Conservation (phyloP, 148 eudicot genomes). For the Fagopyrum tataricum region DNA sequence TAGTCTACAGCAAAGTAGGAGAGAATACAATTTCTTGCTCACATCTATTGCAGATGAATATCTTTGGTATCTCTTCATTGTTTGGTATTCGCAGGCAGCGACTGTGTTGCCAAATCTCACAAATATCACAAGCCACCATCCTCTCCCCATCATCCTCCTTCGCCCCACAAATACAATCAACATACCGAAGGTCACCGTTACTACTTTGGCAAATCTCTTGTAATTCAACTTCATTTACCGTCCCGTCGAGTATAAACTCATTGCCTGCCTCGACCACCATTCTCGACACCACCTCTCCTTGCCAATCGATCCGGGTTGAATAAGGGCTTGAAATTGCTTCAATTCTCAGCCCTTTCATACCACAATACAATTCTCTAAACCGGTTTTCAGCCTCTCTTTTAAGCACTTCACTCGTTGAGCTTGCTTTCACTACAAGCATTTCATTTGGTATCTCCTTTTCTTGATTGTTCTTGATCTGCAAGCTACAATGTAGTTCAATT, state of each 20-base stretch:
- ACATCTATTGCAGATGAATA: slow-evolving; percentile 71
- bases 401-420: slow-evolving; percentile 45
- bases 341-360: slow-evolving; percentile 36
- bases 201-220: slow-evolving; percentile 16
- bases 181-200: slow-evolving; percentile 12
- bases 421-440: slow-evolving; percentile 27
- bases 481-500: slow-evolving; percentile 38
- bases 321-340: slow-evolving; percentile 29
- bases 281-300: background rate
- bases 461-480: slow-evolving; percentile 28
- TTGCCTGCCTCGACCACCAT: slow-evolving; percentile 31
- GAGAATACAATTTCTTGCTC: slow-evolving; percentile 66
- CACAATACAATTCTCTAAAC: slow-evolving; percentile 55
- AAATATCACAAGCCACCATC: slow-evolving; percentile 85
- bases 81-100: slow-evolving; percentile 73
- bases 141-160: slow-evolving; percentile 84
- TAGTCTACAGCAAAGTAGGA: slow-evolving; percentile 33
- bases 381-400: slow-evolving; percentile 46
- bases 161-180: slow-evolving; percentile 82
- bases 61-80: slow-evolving; percentile 57
- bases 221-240: slow-evolving; percentile 15
- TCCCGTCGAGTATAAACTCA: slow-evolving; percentile 53
- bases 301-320: slow-evolving; percentile 1
- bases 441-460: slow-evolving; percentile 38
- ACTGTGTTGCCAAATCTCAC: slow-evolving; percentile 90